These are phyloP conservation scores for Dendrostoma leiphaemia DNA, from an alignment of 2,329 filamentous ascomycete genomes.

Conservation along the genomic window DNA sequence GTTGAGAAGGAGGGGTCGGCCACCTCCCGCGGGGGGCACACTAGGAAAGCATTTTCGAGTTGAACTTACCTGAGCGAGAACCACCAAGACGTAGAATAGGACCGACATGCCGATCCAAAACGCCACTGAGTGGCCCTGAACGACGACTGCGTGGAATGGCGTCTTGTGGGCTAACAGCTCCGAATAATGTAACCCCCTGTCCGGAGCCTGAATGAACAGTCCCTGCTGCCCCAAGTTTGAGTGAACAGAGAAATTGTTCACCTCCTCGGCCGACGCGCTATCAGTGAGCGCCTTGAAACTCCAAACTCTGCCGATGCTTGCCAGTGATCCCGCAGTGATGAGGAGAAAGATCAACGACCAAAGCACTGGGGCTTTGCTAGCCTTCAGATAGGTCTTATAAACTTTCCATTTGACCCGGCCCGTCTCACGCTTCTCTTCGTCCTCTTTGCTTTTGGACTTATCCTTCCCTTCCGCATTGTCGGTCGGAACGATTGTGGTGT, in stretches of 20 bases:
- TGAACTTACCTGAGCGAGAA: slow-evolving; percentile 16
- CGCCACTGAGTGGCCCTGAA: slow-evolving; percentile 17
- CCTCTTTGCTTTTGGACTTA: slow-evolving; percentile 19
- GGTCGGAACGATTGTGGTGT: slow-evolving; percentile 6
- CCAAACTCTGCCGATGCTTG: slow-evolving; percentile 30
- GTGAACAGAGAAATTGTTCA: slow-evolving; percentile 13
- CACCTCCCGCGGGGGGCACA: no score
- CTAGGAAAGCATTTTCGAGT: no score
- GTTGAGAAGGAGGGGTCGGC: no score
- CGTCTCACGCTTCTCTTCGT: slow-evolving; percentile 30
- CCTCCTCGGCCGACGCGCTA: slow-evolving; percentile 21
- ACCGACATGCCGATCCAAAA: slow-evolving; percentile 31
- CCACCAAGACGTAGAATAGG: slow-evolving; percentile 27
- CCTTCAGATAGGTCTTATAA: slow-evolving; percentile 32
- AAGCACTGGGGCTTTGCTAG: slow-evolving; percentile 26
- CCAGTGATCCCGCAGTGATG: slow-evolving; percentile 21
- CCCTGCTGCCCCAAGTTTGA: slow-evolving; percentile 8
- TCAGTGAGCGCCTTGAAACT: slow-evolving; percentile 33
- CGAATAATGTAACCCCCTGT: slow-evolving; percentile 6
- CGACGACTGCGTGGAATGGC: not conserved
- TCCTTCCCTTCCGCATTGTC: slow-evolving; percentile 12
- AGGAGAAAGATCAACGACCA: slow-evolving; percentile 28
- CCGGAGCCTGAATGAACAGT: slow-evolving; percentile 16
- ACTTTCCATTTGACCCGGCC: slow-evolving; percentile 33
- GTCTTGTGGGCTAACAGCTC: slow-evolving; percentile 10